Evolutionary conservation across 2,329 filamentous ascomycete genomes (phyloP).

Genomic region (Dryadomyces quercus-mongolicae): DNA sequence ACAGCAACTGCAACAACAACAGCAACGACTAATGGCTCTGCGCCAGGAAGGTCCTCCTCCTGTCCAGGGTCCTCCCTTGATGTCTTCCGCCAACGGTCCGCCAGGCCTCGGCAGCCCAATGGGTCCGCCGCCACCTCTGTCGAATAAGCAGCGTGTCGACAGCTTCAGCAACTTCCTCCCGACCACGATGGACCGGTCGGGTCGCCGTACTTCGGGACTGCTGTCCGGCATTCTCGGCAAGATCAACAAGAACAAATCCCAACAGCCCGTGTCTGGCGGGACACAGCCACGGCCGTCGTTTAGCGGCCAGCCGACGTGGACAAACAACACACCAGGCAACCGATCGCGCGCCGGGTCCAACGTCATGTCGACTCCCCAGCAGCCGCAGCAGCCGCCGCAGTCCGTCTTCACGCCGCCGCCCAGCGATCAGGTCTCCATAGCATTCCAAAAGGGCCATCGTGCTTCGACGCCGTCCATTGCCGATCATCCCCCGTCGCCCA

Average conservation of each 20-base stretch:
- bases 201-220: constrained; percentile 2
- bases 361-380: neutral
- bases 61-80: no score
- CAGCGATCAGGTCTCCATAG: neutral
- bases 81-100: neutral
- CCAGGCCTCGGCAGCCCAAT: no score
- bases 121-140: neutral
- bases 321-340: neutral
- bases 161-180: constrained; percentile 7
- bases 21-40: no score
- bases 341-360: constrained; percentile 5
- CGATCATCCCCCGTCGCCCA: constrained; percentile 3
- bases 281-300: neutral
- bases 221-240: constrained; percentile 9
- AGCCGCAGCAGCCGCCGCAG: neutral
- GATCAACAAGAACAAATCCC: constrained; percentile 1
- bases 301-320: neutral
- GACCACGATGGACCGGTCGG: neutral
- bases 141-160: constrained; percentile 1
- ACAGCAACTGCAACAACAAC: no score
- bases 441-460: neutral
- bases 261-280: no score
- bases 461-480: neutral
- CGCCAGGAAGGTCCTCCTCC: no score
- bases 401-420: neutral